Evolutionary conservation across 305 asterid genomes (phyloP).

Genomic region (Fraxinus nigra): DNA sequence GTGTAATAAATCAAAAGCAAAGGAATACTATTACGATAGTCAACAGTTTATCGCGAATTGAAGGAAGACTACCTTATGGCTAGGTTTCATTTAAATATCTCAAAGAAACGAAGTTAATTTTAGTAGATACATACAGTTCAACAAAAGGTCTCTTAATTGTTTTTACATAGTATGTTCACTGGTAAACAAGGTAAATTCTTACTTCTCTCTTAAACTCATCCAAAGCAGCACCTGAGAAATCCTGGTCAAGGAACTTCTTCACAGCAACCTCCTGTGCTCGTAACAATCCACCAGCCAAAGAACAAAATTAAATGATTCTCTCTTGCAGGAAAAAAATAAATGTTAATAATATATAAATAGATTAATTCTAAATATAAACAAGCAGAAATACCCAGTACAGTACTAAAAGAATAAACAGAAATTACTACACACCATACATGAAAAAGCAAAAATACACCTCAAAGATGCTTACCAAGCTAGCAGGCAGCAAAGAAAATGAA

Average conservation of each 20-base stretch:
- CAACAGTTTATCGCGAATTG: background rate
- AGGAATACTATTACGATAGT: background rate
- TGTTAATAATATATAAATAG: background rate
- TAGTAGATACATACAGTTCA: background rate
- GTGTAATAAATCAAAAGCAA: background rate
- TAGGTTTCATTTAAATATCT: slow-evolving; percentile 5
- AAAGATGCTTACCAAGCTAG: background rate
- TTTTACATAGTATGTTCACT: slow-evolving; percentile 16
- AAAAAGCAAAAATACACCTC: background rate
- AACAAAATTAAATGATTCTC: background rate
- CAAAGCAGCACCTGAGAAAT: slow-evolving; percentile 99
- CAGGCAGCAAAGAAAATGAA: background rate
- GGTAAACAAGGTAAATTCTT: slow-evolving; percentile 30
- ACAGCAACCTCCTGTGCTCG: slow-evolving; percentile 90
- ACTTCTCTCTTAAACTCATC: slow-evolving; percentile 99
- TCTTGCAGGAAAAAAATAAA: background rate
- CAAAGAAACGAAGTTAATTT: background rate
- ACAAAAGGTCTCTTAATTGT: slow-evolving; percentile 4
- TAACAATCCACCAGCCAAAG: slow-evolving; percentile 27
- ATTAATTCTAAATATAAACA: background rate
- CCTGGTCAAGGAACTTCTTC: slow-evolving; percentile 99
- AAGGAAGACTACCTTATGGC: slow-evolving; percentile 9
- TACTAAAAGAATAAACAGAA: background rate
- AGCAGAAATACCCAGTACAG: background rate
- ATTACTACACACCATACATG: background rate